A percentile compares a stretch with the other conserved stretches of the same genome.
Evolutionary conservation across 1,284 basidiomycete genomes (phyloP).

Genomic region (Stereum hirsutum): DNA sequence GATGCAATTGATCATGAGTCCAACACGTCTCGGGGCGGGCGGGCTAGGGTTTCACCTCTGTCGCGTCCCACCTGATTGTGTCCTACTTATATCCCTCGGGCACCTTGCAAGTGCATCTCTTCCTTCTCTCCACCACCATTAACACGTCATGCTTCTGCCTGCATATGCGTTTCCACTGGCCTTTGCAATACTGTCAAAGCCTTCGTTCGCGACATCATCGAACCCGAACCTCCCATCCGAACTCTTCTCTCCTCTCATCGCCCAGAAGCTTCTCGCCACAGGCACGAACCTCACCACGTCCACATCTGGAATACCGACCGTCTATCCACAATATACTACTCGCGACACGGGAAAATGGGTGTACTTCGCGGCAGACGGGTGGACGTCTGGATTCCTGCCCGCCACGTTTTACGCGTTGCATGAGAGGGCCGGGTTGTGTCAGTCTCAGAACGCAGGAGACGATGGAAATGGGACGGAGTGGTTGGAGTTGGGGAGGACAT

Average conservation of each 20-base stretch:
- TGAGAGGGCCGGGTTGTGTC: slow-evolving; percentile 39
- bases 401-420: slow-evolving; percentile 49
- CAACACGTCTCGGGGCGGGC: too few species aligned
- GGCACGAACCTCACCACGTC: slow-evolving; percentile 32
- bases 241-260: slow-evolving; percentile 47
- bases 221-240: slow-evolving; percentile 21
- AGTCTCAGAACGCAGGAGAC: slow-evolving; percentile 16
- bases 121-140: too few species aligned
- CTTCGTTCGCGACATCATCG: neutral
- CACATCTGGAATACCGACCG: slow-evolving; percentile 21
- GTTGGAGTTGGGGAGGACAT: slow-evolving; percentile 39
- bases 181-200: too few species aligned
- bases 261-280: slow-evolving; percentile 45
- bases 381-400: slow-evolving; percentile 67
- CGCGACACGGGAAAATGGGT: slow-evolving; percentile 36
- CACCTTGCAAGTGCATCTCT: too few species aligned
- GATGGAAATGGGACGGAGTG: slow-evolving; percentile 25
- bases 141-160: too few species aligned
- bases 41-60: too few species aligned
- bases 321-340: slow-evolving; percentile 54
- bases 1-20: too few species aligned
- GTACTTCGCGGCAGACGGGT: slow-evolving; percentile 43
- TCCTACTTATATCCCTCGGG: too few species aligned
- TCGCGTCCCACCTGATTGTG: too few species aligned
- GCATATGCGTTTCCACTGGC: too few species aligned